Evolutionary conservation across 1,284 basidiomycete species (phyloP).

Genomic region (Entoloma clypeatum): DNA sequence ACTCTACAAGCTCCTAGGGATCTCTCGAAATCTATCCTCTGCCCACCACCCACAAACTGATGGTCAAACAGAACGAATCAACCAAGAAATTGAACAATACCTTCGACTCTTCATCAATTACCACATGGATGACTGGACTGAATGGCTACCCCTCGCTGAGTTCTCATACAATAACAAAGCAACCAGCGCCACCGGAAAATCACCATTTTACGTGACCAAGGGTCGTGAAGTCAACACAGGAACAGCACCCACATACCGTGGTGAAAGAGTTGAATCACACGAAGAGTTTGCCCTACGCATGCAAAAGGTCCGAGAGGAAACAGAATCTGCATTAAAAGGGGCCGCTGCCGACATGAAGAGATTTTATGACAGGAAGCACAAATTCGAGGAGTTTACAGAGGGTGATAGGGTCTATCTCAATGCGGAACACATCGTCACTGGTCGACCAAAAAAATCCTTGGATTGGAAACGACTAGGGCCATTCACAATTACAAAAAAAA

Average conservation of each 20-base stretch:
- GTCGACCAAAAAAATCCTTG: too few relatives aligned
- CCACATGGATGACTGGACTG: constrained; percentile 35
- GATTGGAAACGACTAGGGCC: too few relatives aligned
- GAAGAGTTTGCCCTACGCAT: too few relatives aligned
- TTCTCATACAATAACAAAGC: constrained; percentile 30
- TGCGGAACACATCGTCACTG: too few relatives aligned
- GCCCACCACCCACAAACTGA: constrained; percentile 30
- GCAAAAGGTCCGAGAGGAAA: too few relatives aligned
- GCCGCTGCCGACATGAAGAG: too few relatives aligned
- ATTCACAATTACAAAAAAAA: too few relatives aligned
- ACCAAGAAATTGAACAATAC: constrained; percentile 33
- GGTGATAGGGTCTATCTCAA: too few relatives aligned
- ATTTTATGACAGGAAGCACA: too few relatives aligned
- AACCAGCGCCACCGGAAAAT: not conserved
- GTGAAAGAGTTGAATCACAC: too few relatives aligned
- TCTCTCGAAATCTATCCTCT: constrained; percentile 24
- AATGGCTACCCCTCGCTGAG: constrained; percentile 27
- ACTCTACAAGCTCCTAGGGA: constrained; percentile 22
- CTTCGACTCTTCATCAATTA: constrained; percentile 28
- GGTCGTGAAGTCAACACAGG: constrained; percentile 4
- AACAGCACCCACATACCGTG: not conserved
- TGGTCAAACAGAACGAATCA: constrained; percentile 32
- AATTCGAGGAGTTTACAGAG: too few relatives aligned
- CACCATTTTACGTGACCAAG: constrained; percentile 7
- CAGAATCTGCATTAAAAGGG: too few relatives aligned